These are phyloP conservation scores for Heritiera fomes DNA, from an alignment of 345 rosid genomes.

Conservation along the genomic window DNA sequence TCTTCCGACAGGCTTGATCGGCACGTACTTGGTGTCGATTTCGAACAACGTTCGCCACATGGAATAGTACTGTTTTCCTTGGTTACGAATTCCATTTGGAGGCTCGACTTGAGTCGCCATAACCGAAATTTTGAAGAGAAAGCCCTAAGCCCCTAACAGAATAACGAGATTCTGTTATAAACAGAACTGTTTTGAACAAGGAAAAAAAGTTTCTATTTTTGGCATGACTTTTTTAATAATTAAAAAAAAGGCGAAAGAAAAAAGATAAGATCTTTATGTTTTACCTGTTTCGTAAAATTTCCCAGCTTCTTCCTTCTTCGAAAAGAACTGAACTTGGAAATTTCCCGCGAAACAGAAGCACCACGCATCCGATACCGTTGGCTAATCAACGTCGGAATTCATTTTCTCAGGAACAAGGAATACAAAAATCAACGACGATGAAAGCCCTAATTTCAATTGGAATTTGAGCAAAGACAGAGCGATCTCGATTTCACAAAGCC, in stretches of 20 bases:
- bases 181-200: neutral
- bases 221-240: neutral
- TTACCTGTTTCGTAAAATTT: constrained; percentile 4
- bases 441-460: constrained; percentile 8
- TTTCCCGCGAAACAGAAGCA: constrained; percentile 2
- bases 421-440: no score
- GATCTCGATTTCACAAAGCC: neutral
- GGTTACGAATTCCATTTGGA: constrained; percentile 54
- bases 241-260: neutral
- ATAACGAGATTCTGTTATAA: neutral
- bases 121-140: neutral
- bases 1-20: constrained; percentile 79
- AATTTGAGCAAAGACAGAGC: constrained; percentile 12
- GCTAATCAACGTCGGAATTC: constrained; percentile 22
- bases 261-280: neutral
- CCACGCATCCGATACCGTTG: neutral
- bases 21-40: constrained; percentile 77
- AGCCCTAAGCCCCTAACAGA: neutral
- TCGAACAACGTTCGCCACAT: constrained; percentile 88
- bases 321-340: constrained; percentile 15
- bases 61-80: constrained; percentile 73
- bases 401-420: neutral
- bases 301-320: neutral
- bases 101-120: constrained; percentile 86
- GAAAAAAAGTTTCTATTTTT: constrained; percentile 2